These are phyloP conservation scores for Sequoia sempervirens DNA, from an alignment of 75 land plant genomes.

Conservation along the genomic window DNA sequence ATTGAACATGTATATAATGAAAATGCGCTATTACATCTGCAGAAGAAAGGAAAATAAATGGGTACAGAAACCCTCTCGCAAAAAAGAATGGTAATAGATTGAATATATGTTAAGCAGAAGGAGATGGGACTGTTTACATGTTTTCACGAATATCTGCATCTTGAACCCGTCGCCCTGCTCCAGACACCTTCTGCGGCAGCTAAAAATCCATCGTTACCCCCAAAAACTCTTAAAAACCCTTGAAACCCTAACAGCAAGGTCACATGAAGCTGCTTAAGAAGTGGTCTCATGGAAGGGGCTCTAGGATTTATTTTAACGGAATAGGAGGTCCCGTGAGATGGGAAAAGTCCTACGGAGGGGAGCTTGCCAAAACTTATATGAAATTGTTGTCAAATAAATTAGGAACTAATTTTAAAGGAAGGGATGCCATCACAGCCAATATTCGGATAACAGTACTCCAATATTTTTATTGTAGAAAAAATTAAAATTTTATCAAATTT, in stretches of 20 bases:
- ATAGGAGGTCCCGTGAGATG: no score
- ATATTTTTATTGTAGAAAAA: no score
- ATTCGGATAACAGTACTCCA: no score
- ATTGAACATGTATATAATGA: background rate
- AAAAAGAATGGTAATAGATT: background rate
- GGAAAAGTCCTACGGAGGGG: no score
- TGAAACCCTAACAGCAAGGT: background rate
- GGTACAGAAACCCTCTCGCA: background rate
- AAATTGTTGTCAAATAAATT: no score
- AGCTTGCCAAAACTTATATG: no score
- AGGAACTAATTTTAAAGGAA: no score
- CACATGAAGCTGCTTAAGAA: no score
- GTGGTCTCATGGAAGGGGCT: no score
- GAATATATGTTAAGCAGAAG: background rate
- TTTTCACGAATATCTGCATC: conserved; percentile 12
- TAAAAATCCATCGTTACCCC: background rate
- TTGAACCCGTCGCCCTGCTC: background rate
- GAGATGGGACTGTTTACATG: background rate
- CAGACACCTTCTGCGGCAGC: background rate
- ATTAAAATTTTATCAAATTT: no score
- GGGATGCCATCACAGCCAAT: no score
- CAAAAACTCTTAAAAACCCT: background rate
- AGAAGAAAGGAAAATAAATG: background rate
- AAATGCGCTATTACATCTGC: background rate
- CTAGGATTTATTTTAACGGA: no score